These are phyloP conservation scores for Acrasis kona DNA, from an alignment of 78 protist species.

Conservation along the genomic window DNA sequence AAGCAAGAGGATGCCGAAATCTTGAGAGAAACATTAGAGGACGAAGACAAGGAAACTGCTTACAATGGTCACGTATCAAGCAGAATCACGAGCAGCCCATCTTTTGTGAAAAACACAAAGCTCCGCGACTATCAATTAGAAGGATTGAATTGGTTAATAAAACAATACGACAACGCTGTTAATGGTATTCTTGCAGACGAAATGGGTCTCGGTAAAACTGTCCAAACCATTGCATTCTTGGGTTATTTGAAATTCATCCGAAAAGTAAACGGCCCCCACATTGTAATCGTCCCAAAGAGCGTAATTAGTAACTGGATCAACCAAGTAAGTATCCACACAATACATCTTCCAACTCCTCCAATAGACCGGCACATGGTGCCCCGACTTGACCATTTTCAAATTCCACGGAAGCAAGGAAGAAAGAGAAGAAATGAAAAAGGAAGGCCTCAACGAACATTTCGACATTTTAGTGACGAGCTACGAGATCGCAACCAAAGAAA, in stretches of 20 bases:
- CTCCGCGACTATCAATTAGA: slow-evolving; percentile 87
- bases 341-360: no score
- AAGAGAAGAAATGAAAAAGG: slow-evolving; percentile 3
- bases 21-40: background rate
- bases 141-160: slow-evolving; percentile 89
- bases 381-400: slow-evolving; percentile 47
- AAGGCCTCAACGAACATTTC: slow-evolving; percentile 44
- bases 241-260: slow-evolving; percentile 55
- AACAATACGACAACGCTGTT: slow-evolving; percentile 72
- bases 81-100: background rate
- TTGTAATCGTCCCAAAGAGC: slow-evolving; percentile 89
- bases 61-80: background rate
- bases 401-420: slow-evolving; percentile 82
- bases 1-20: background rate
- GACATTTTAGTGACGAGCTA: slow-evolving; percentile 85
- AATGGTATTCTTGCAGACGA: slow-evolving; percentile 69
- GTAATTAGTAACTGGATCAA: slow-evolving; percentile 82
- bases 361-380: slow-evolving; percentile 77
- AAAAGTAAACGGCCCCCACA: slow-evolving; percentile 62
- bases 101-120: background rate
- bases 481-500: slow-evolving; percentile 77
- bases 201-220: slow-evolving; percentile 73
- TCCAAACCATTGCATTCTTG: slow-evolving; percentile 50
- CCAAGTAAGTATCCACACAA: no score
- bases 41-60: background rate